Percentiles rank a stretch among this genome's conserved stretches.
phyloP scores from a whole-genome alignment of 768 basidiomycete species.

The Neoboletus magnificus region DNA sequence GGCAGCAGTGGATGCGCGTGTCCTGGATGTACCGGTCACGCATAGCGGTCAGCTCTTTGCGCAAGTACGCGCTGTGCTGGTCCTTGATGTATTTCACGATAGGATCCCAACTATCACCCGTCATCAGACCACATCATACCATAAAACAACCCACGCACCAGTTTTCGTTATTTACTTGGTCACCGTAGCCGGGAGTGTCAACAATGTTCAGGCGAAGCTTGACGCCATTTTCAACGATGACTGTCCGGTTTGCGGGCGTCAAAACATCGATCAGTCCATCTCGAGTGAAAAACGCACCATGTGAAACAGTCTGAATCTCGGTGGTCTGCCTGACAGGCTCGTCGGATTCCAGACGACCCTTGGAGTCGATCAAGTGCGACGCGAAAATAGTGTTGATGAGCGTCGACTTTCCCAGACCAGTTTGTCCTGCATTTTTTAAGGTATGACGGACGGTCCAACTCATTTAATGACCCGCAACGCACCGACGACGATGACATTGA shows the following conservation, averaged over 20 bases:
- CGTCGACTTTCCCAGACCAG: slow-evolving; percentile 97
- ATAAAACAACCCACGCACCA: slow-evolving; percentile 54
- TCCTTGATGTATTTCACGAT: slow-evolving; percentile 99
- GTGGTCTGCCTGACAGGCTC: slow-evolving; percentile 94
- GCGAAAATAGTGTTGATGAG: slow-evolving; percentile 99
- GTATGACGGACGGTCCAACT: background rate
- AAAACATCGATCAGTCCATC: slow-evolving; percentile 1
- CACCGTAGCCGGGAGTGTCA: slow-evolving; percentile 97
- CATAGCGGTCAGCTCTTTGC: slow-evolving; percentile 98
- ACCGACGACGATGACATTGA: slow-evolving; percentile 98
- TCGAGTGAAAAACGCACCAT: slow-evolving; percentile 56
- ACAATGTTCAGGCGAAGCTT: slow-evolving; percentile 94
- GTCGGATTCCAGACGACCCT: slow-evolving; percentile 86
- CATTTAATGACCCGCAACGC: slow-evolving; percentile 29
- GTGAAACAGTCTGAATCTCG: slow-evolving; percentile 92
- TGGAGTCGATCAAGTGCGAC: slow-evolving; percentile 95
- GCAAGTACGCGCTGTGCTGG: slow-evolving; percentile 97
- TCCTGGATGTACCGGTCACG: slow-evolving; percentile 98
- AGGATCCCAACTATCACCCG: slow-evolving; percentile 83
- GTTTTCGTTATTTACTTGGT: slow-evolving; percentile 98
- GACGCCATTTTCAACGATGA: slow-evolving; percentile 95
- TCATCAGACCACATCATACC: slow-evolving; percentile 1
- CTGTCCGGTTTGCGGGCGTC: slow-evolving; percentile 38
- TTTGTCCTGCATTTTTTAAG: slow-evolving; percentile 64
- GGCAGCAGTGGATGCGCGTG: slow-evolving; percentile 96